Conservation (phyloP, 2,329 filamentous ascomycete genomes). For the Dryadomyces quercus-mongolicae region DNA sequence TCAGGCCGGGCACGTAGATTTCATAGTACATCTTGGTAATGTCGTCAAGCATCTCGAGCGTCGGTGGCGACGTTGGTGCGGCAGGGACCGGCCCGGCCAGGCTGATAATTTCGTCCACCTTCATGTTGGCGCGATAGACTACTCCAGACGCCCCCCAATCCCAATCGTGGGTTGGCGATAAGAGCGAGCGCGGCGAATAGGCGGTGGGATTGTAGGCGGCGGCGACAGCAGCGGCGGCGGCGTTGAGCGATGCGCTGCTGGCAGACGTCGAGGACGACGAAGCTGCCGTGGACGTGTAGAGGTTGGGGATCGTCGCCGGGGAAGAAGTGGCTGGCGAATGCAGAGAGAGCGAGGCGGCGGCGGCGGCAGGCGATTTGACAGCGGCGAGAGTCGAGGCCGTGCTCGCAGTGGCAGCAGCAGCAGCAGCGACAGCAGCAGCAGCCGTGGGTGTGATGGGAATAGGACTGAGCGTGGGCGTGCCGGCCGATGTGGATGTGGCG, state of each 20-base stretch:
- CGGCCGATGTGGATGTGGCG: not conserved
- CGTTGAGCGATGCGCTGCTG: not conserved
- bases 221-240: not conserved
- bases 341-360: not conserved
- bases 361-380: constrained; percentile 1
- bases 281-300: not conserved
- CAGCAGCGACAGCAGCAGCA: not conserved
- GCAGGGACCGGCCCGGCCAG: constrained; percentile 48
- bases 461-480: not conserved
- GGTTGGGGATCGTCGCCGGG: constrained; percentile 11
- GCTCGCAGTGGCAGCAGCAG: not conserved
- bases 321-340: constrained; percentile 18
- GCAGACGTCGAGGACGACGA: not conserved
- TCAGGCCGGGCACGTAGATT: constrained; percentile 61
- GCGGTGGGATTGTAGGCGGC: not conserved
- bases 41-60: constrained; percentile 46
- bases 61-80: constrained; percentile 37
- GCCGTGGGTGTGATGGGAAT: not conserved
- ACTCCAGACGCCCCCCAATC: not conserved
- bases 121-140: constrained; percentile 34
- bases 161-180: constrained; percentile 1
- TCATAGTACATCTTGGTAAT: constrained; percentile 61
- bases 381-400: not conserved
- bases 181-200: constrained; percentile 4
- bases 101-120: constrained; percentile 60